Base-by-base conservation (phyloP, 176 grass and related monocot species). In the Metroxylon sagu region DNA sequence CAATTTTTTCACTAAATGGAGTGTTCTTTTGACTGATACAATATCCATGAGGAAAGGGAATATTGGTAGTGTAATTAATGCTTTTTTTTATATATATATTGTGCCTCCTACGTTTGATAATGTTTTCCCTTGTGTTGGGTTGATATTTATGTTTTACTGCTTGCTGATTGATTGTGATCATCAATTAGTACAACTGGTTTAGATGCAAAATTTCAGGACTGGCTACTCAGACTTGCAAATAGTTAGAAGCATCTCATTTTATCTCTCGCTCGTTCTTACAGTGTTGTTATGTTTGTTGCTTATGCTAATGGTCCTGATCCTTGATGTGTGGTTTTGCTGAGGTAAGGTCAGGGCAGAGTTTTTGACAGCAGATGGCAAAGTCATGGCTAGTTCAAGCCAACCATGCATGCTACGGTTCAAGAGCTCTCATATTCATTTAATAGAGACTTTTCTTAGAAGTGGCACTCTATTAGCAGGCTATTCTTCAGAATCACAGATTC, bases 381-480 rank as follows among this genome's bases (percentile, higher is more conserved):
- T 92, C 17, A 80, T 80, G 12, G 73, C 71, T 43, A 63, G 54
- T 49, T 77, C 72, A 19, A 83, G 84, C 17, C 87, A 85, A 51
- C 87, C 93, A 31, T 97, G 87, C 79, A 87, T 92, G 79, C 83
- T 97, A 26, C 89, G 75, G 57, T 92, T 97, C 71, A 97, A 97
- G 76, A 97, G 93, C n/a, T 76, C 69, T 55, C 73, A 92, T 29
- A 88, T 97, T 72, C 93, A 79, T 27, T 77, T 97, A 14, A 48
- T 91, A 17, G 87, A 97, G 48, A 88, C 87, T 29, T 97, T 97
- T 64, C 70, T 97, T 16, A 86, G 59, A 57, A 83, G 81, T 3
- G 70, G 78, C 59, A 82, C 82, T 52, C 70, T 97, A 12, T 17
- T 97, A 50, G 76, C 81, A 6, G 93, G 93, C 29, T 91, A 97